Percentiles rank a stretch among this genome's conserved stretches.
Evolutionary conservation across 306 rosid species (phyloP).

Genomic region (Lathyrus sativus): DNA sequence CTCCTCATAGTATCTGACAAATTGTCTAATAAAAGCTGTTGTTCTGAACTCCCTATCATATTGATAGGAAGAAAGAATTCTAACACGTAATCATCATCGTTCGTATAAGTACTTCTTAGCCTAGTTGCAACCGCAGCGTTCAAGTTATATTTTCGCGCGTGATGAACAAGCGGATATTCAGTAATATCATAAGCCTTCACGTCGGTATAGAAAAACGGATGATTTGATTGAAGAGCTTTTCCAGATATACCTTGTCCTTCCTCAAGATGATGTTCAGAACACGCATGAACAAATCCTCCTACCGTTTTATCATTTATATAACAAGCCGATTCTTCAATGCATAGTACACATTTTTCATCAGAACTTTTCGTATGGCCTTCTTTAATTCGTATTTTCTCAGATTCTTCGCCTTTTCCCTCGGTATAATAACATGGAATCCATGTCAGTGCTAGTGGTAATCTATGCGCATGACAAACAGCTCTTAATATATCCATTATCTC

Average conservation of each 20-base stretch:
- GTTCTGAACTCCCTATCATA: slow-evolving; percentile 78
- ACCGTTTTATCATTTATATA: slow-evolving; percentile 63
- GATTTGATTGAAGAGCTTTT: slow-evolving; percentile 91
- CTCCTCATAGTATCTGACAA: slow-evolving; percentile 89
- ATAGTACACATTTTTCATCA: slow-evolving; percentile 64
- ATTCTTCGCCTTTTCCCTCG: slow-evolving; percentile 52
- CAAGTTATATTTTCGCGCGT: slow-evolving; percentile 82
- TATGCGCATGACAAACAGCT: slow-evolving; percentile 92
- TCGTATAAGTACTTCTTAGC: slow-evolving; percentile 82
- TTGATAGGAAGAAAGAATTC: slow-evolving; percentile 92
- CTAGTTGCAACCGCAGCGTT: slow-evolving; percentile 90
- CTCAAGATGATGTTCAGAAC: slow-evolving; percentile 83
- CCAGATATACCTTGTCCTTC: slow-evolving; percentile 93
- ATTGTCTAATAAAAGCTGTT: slow-evolving; percentile 79
- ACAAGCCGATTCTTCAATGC: slow-evolving; percentile 88
- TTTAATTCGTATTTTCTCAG: slow-evolving; percentile 46
- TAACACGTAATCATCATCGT: slow-evolving; percentile 79
- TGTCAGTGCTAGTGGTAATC: slow-evolving; percentile 83
- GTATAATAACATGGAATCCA: slow-evolving; percentile 84
- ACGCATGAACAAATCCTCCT: slow-evolving; percentile 82
- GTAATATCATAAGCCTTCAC: slow-evolving; percentile 75
- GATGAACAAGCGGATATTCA: slow-evolving; percentile 91
- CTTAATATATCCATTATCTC: slow-evolving; percentile 84
- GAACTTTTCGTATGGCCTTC: slow-evolving; percentile 47
- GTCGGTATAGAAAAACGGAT: slow-evolving; percentile 80